Conservation (phyloP, 208 protist genomes). For the Trypanosoma cruzi region DNA sequence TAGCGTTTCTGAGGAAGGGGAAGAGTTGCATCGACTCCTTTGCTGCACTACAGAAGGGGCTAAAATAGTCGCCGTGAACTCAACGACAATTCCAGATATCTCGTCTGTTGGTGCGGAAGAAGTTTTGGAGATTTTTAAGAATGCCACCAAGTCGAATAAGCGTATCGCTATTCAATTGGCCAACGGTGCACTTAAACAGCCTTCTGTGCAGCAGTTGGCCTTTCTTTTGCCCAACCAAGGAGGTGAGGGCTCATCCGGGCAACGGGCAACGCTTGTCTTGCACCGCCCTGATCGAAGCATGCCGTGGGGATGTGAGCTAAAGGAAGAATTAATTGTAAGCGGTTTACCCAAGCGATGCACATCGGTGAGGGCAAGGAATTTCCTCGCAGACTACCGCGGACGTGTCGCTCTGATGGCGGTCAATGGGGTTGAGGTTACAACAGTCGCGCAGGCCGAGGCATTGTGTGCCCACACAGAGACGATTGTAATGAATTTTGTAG, state of each 20-base stretch:
- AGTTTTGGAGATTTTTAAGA: slow-evolving; percentile 21
- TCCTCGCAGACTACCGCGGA: slow-evolving; percentile 32
- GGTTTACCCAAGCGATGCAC: slow-evolving; percentile 12
- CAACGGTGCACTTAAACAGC: slow-evolving; percentile 34
- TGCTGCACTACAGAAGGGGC: slow-evolving; percentile 41
- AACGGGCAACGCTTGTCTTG: slow-evolving; percentile 47
- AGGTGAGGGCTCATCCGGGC: slow-evolving; percentile 53
- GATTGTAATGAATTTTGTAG: slow-evolving; percentile 61
- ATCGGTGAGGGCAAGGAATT: slow-evolving; percentile 26
- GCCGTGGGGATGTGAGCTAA: slow-evolving; percentile 37
- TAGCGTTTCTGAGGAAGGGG: slow-evolving; percentile 33
- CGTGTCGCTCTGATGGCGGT: slow-evolving; percentile 53
- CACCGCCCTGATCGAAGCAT: slow-evolving; percentile 36
- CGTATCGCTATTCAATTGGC: slow-evolving; percentile 43
- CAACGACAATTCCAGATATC: slow-evolving; percentile 18
- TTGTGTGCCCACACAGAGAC: slow-evolving; percentile 45
- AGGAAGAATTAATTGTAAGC: slow-evolving; percentile 32
- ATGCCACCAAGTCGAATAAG: slow-evolving; percentile 28
- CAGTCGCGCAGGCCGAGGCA: slow-evolving; percentile 39
- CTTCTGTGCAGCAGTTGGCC: slow-evolving; percentile 36
- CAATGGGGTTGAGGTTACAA: slow-evolving; percentile 68
- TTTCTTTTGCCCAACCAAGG: slow-evolving; percentile 49
- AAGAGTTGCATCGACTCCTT: slow-evolving; percentile 54
- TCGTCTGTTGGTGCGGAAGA: not conserved
- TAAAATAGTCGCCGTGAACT: slow-evolving; percentile 47